Evolutionary conservation across 257 asterid genomes (phyloP).

Genomic region (Primulina tabacum): DNA sequence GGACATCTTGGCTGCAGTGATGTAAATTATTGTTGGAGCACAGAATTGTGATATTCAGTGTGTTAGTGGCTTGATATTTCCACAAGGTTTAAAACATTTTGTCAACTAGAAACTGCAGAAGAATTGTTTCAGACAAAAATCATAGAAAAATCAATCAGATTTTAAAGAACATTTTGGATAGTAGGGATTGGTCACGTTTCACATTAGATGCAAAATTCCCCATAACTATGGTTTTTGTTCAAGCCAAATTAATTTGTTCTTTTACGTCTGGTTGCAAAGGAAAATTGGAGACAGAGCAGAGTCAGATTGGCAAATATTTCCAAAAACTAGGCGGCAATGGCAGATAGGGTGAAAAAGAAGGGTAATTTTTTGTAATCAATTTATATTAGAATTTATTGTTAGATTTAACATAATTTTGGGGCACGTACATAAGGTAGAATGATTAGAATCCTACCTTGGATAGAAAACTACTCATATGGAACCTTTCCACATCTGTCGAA

Average conservation of each 20-base stretch:
- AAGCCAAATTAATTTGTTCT: not conserved
- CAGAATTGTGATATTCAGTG: not conserved
- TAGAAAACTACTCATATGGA: too few species aligned
- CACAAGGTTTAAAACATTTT: conserved; percentile 2
- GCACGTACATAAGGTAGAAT: too few species aligned
- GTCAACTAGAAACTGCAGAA: not conserved
- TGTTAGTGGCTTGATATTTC: conserved; percentile 9
- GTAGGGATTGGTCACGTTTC: conserved; percentile 7
- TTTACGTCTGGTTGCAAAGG: conserved; percentile 7
- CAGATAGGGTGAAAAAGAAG: too few species aligned
- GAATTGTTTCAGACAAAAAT: conserved; percentile 1
- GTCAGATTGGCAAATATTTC: not conserved
- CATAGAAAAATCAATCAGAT: not conserved
- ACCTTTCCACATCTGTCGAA: too few species aligned
- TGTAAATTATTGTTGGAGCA: conserved; percentile 1
- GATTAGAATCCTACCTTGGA: too few species aligned
- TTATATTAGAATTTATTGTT: too few species aligned
- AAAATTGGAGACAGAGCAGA: conserved; percentile 1
- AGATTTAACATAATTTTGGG: too few species aligned
- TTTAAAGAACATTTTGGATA: conserved; percentile 2
- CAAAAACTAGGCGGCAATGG: not conserved
- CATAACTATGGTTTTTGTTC: not conserved
- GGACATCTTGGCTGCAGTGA: not conserved
- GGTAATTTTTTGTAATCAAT: too few species aligned
- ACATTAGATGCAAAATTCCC: conserved; percentile 9